Evolutionary conservation across 768 basidiomycete species (phyloP), one percentile per base, ranked within the genome.

Genomic region (Dioszegia crocea): DNA sequence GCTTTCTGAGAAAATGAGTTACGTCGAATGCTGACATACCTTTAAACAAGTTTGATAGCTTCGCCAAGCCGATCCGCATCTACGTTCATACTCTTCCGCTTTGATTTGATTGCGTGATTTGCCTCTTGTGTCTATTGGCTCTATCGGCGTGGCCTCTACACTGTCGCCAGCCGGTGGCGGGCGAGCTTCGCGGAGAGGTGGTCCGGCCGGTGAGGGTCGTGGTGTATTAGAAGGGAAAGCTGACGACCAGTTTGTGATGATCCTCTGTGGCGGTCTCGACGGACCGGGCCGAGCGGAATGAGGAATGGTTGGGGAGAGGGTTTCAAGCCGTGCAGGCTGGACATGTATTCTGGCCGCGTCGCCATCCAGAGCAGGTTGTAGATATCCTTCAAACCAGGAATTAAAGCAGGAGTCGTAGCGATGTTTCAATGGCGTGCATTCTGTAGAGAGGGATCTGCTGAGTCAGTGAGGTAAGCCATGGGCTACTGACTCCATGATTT

Each of bases 331-430:
- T n/a, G n/a, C n/a, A 38, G 36, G n/a, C 19, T 8, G 11, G 54
- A 50, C 43, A 64, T 52, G 74, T 17, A 67, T 57, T 29, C 71
- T 70, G 26, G 78, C 69, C 17, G 87, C 80, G 49, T 10, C 84
- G 57, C 67, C 60, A 33, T 71, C 70, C 21, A 79, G 62, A 26
- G 70, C 71, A 9, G 91, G 91, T 70, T 91, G 88, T 23, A 97
- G 84, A 76, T 97, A 99, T 11, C 89, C 91, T 76, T 96, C 92
- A 67, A 99, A 92, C 94, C 93, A 97, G 8, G 88, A 84, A 70
- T 96, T 96, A 80, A 98, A 98, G 80, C 93, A 98, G 0, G 88
- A 81, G 77, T 98, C 93, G 74, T 96, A 98, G 56, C 84, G 79
- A 52, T 85, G 84, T 77, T 98, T 97, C 58, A 94, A 82, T 0